Conservation (phyloP, 345 rosid genomes). For the Eucalyptus pauciflora region DNA sequence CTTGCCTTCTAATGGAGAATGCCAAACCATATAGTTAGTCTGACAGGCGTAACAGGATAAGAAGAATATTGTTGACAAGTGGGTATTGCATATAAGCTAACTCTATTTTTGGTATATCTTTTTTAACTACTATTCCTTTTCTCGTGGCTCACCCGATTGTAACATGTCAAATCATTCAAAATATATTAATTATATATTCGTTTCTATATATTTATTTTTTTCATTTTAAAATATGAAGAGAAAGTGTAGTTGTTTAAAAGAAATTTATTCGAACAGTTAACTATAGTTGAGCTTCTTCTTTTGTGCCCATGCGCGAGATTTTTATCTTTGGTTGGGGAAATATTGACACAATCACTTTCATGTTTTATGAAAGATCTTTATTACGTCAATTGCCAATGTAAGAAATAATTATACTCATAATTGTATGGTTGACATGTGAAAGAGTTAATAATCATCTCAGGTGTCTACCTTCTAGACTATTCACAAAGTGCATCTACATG, state of each 20-base stretch:
- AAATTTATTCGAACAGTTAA: too few relatives aligned
- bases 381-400: neutral
- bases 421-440: neutral
- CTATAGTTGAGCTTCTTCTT: neutral
- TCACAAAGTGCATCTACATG: neutral
- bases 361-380: neutral
- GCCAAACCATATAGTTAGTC: too few relatives aligned
- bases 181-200: too few relatives aligned
- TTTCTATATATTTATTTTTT: too few relatives aligned
- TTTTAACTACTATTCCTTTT: too few relatives aligned
- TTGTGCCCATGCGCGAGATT: rapidly evolving
- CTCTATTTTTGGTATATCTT: rapidly evolving
- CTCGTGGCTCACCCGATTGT: too few relatives aligned
- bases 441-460: too few relatives aligned
- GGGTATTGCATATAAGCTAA: too few relatives aligned
- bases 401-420: neutral
- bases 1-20: too few relatives aligned
- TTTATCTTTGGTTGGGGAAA: neutral
- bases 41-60: too few relatives aligned
- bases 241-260: neutral
- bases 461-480: neutral
- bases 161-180: neutral
- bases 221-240: neutral
- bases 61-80: too few relatives aligned
- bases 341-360: neutral